Evolutionary conservation across 2,329 filamentous ascomycete genomes (phyloP).

Genomic region (Metarhizium guizhouense): DNA sequence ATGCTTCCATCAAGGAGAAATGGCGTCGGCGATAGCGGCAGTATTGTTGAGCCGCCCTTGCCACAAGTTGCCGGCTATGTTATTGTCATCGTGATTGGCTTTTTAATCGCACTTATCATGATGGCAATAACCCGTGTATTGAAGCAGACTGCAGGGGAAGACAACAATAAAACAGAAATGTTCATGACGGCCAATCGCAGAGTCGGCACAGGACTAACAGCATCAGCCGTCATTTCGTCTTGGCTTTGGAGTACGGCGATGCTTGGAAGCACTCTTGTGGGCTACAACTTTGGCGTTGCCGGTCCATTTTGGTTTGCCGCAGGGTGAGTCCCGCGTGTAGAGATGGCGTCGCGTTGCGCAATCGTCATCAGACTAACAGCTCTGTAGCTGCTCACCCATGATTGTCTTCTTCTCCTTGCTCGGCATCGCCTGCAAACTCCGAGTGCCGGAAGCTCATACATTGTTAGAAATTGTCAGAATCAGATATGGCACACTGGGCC

Average conservation of each 20-base stretch:
- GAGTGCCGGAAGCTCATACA: conserved; percentile 42
- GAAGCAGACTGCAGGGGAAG: conserved; percentile 40
- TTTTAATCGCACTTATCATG: conserved; percentile 30
- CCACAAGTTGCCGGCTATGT: conserved; percentile 21
- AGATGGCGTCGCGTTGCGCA: not conserved
- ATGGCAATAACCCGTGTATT: conserved; percentile 20
- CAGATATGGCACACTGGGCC: conserved; percentile 36
- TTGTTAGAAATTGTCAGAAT: conserved; percentile 44
- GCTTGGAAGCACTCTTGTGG: conserved; percentile 39
- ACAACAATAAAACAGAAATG: conserved; percentile 45
- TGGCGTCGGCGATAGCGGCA: not conserved
- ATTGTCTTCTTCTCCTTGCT: conserved; percentile 42
- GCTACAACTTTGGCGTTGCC: conserved; percentile 44
- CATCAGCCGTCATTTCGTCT: conserved; percentile 44
- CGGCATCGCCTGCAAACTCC: conserved; percentile 19
- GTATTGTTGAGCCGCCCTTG: conserved; percentile 16
- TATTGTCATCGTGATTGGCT: conserved; percentile 24
- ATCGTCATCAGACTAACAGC: not conserved
- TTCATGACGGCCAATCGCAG: conserved; percentile 45
- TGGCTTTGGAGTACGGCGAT: conserved; percentile 47
- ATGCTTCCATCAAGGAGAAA: not conserved
- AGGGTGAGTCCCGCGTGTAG: conserved; percentile 19
- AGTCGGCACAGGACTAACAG: conserved; percentile 37
- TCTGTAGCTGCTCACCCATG: conserved; percentile 36
- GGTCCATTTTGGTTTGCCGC: conserved; percentile 51